Base-by-base conservation (phyloP, 352 stramenopile genomes). In the Pythium aphanidermatum region DNA sequence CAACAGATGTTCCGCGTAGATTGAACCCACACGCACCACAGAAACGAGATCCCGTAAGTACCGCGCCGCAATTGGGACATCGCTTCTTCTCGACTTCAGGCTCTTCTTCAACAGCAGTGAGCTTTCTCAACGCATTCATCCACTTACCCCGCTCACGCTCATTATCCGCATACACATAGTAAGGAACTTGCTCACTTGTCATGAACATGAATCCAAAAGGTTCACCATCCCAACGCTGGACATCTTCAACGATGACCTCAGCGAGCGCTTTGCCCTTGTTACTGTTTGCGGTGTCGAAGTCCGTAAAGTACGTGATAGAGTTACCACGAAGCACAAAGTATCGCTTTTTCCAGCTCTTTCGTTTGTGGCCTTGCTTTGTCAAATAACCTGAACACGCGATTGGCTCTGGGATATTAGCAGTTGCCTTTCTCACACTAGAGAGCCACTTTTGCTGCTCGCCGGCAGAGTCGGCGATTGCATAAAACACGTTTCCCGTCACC, bases 271-370 rank as follows among this genome's bases (percentile, higher is more conserved):
- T 95, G 3, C 79, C 76, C 46, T 87, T 86, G 10, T 73, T 52
- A 31, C 73, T 86, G 45, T 91, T 91, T 7, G 83, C 79, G 47
- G 86, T 82, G 48, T 95, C 83, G 51, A 89, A 93, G 60, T 95
- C 83, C 24, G 79, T 75, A 46, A 80, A 95, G 51, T 95, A 95
- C 28, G 79, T 64, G 31, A 95, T 72, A 6, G 68, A 54, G 34
- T 64, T 74, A 24, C 83, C 83, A 24, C 83, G 83, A 27, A 95
- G 48, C 42, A 93, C 86, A 40, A 95, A 95, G 51, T 93, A 95
- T 0, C 83, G 78, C 49, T 93, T 95, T 55, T 93, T 95, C 83
- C 83, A 95, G 53, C 81, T 95, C 60, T 95, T 95, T 1, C 83
- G 78, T 55, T 93, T 95, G 59, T 95, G 83, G 20, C 83, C 83